phyloP scores from a whole-genome alignment of 1,284 basidiomycete genomes.

The Calocybe gambosa region DNA sequence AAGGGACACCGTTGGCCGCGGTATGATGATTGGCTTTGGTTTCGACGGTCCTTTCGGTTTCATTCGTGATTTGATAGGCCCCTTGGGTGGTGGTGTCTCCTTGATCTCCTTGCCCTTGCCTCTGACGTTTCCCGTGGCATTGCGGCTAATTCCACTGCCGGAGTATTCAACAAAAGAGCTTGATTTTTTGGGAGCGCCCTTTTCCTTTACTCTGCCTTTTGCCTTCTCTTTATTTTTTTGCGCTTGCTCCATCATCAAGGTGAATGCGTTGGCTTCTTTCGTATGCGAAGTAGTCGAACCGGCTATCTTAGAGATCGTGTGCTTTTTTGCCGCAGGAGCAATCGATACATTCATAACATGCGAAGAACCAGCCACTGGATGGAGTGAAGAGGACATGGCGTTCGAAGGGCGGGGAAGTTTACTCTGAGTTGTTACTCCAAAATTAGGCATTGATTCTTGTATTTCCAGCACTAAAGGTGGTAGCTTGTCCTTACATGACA shows the following conservation, averaged over 20 bases:
- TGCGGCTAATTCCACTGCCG: neutral
- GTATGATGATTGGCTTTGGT: slow-evolving; percentile 16
- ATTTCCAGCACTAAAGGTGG: neutral
- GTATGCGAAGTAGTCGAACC: neutral
- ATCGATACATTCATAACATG: slow-evolving; percentile 1
- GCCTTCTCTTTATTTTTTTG: slow-evolving; percentile 6
- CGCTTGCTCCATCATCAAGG: slow-evolving; percentile 10
- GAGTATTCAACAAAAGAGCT: neutral
- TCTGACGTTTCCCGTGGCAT: slow-evolving; percentile 9
- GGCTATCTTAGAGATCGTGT: slow-evolving; percentile 1
- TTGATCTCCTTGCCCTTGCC: slow-evolving; percentile 5
- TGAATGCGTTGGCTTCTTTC: slow-evolving; percentile 12
- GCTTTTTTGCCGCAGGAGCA: neutral
- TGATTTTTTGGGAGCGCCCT: slow-evolving; percentile 1
- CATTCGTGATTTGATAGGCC: slow-evolving; percentile 15
- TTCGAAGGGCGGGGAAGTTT: slow-evolving; percentile 26
- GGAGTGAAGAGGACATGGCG: neutral
- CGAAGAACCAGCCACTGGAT: neutral
- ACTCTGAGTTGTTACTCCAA: slow-evolving; percentile 19
- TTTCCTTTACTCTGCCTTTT: slow-evolving; percentile 21
- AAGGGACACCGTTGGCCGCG: slow-evolving; percentile 9
- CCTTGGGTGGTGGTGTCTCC: slow-evolving; percentile 3
- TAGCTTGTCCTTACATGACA: neutral
- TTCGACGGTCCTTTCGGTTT: slow-evolving; percentile 14
- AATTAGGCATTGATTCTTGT: slow-evolving; percentile 10